A percentile compares a stretch with the other conserved stretches of the same genome.
These are phyloP conservation scores for Lactifluus subvellereus DNA, from an alignment of 768 basidiomycete genomes.

Conservation along the genomic window DNA sequence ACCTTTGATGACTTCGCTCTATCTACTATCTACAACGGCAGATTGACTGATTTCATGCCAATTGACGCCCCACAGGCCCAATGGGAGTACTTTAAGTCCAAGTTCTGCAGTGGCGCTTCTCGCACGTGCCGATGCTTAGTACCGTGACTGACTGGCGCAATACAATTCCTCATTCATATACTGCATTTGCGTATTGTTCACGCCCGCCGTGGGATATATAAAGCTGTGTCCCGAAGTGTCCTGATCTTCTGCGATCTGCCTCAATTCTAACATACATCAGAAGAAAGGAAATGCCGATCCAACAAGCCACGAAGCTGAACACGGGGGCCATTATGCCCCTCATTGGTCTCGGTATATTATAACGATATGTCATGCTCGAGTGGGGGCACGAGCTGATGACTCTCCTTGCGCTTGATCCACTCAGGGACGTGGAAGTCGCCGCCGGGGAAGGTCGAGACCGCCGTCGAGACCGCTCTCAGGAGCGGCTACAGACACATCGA, in stretches of 20 bases:
- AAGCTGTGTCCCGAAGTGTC: neutral
- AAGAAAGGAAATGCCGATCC: conserved; percentile 7
- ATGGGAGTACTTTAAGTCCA: no score
- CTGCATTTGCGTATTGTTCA: no score
- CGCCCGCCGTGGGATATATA: neutral
- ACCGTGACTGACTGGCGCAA: no score
- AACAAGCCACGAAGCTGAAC: conserved; percentile 47
- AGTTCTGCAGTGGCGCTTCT: no score
- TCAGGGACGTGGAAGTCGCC: conserved; percentile 74
- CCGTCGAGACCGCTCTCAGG: conserved; percentile 69
- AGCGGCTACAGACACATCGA: conserved; percentile 71
- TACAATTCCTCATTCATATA: no score
- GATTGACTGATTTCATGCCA: no score
- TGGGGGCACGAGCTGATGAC: neutral
- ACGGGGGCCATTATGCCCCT: conserved; percentile 69
- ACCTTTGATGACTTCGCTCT: no score
- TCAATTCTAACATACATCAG: neutral
- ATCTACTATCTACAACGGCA: no score
- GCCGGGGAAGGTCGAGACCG: conserved; percentile 64
- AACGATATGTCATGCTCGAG: conserved; percentile 46
- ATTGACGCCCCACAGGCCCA: no score
- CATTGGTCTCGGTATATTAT: conserved; percentile 43
- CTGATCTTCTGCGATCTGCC: neutral
- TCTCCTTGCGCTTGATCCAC: neutral
- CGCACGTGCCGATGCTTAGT: no score